Percentiles rank a stretch among this genome's conserved stretches.
Evolutionary conservation across 805 yeast genomes (phyloP).

Genomic region (Candida morakotiae): DNA sequence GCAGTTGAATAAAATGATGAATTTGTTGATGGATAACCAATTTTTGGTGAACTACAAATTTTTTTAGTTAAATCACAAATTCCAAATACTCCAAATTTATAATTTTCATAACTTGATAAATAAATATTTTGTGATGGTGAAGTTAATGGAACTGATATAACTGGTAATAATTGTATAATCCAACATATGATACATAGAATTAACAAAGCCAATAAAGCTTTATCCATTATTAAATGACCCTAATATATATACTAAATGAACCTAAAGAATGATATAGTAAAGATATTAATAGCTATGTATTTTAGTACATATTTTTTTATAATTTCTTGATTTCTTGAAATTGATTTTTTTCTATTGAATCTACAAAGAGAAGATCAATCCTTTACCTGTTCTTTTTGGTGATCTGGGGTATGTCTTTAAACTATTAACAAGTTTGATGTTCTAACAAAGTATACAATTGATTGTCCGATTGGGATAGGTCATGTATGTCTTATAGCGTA

Average conservation of each 20-base stretch:
- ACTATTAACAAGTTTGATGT: no score
- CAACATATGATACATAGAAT: conserved; percentile 21
- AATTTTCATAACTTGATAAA: conserved; percentile 27
- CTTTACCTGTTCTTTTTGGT: no score
- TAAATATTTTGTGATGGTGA: conserved; percentile 21
- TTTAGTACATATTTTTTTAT: no score
- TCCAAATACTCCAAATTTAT: conserved; percentile 43
- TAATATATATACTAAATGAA: no score
- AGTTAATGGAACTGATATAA: conserved; percentile 40
- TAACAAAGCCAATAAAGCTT: conserved; percentile 25
- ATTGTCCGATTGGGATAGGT: no score
- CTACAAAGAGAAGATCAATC: no score
- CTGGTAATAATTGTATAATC: conserved; percentile 35
- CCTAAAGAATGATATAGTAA: neutral
- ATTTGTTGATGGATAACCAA: conserved; percentile 33
- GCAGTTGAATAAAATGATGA: conserved; percentile 12
- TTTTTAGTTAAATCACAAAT: conserved; percentile 26
- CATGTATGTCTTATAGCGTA: no score
- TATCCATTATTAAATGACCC: conserved; percentile 29
- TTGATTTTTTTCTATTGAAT: no score
- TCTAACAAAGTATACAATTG: no score
- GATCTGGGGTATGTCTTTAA: no score
- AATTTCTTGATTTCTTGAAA: no score
- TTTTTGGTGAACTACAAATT: conserved; percentile 28
- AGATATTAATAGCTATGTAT: no score